These are phyloP conservation scores for Xenoacremonium recifei DNA, from an alignment of 2,329 filamentous ascomycete genomes.

Conservation along the genomic window DNA sequence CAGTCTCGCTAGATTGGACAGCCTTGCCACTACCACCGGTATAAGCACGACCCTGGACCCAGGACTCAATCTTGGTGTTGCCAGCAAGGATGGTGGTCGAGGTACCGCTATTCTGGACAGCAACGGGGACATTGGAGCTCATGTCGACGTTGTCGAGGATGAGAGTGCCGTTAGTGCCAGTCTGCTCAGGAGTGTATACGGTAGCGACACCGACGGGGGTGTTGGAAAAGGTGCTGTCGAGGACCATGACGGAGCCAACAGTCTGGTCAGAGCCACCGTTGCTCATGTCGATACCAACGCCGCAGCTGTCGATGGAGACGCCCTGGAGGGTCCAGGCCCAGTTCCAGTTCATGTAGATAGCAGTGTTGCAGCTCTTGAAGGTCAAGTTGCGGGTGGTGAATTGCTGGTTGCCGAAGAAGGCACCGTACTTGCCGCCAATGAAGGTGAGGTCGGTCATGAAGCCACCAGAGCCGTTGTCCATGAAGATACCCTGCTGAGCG, in stretches of 20 bases:
- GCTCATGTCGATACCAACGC: conserved; percentile 78
- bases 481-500: conserved; percentile 64
- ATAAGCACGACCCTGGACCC: neutral
- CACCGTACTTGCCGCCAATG: conserved; percentile 76
- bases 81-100: neutral
- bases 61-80: neutral
- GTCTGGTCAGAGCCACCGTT: conserved; percentile 63
- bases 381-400: conserved; percentile 81
- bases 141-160: conserved; percentile 52
- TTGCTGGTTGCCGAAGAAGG: conserved; percentile 83
- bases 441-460: conserved; percentile 83
- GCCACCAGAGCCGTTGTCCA: conserved; percentile 68
- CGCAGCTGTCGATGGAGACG: conserved; percentile 69
- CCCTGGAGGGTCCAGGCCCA: conserved; percentile 84
- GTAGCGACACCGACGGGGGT: conserved; percentile 72
- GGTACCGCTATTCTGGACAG: neutral
- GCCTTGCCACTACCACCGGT: neutral
- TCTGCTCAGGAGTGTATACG: conserved; percentile 62
- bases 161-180: conserved; percentile 73
- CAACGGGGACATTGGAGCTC: neutral
- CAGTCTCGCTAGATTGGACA: no score
- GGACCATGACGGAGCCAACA: conserved; percentile 80
- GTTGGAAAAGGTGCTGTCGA: conserved; percentile 58
- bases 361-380: conserved; percentile 80
- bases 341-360: conserved; percentile 89